Base-by-base conservation (phyloP, 2,329 filamentous ascomycete genomes). In the Amauroascus verrucosus region DNA sequence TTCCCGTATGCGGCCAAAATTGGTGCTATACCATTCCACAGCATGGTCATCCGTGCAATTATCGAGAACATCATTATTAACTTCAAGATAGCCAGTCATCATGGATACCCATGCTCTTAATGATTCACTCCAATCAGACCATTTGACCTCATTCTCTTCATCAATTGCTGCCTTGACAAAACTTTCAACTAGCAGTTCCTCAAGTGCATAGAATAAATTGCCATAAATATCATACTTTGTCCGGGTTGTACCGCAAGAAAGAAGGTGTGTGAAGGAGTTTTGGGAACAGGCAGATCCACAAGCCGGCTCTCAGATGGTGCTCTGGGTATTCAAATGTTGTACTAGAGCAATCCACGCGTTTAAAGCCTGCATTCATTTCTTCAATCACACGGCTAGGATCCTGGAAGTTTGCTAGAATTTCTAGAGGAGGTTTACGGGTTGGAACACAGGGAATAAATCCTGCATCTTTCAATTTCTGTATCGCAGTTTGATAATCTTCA, bases 1-100 rank as follows among this genome's bases (percentile, higher is more conserved):
- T 53, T 63, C 61, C n/a, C 35, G 56, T 18, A 59, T 60, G 52
- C 62, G 57, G 54, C 60, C 60, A 60, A 64, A 65, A 20, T 64
- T 59, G 41, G n/a, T 33, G 54, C 63, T 64, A 55, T 60, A 64
- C 61, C 62, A 65, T 47, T 57, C 56, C 52, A 62, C 59, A 56
- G 58, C 61, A 48, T 56, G 33, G 38, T 61, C 20, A 61, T 65
- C 61, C 11, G 14, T 33, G 58, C 62, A 64, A 48, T 57, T 14
- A 60, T 65, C 62, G 14, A 64, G 59, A 37, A 59, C 49, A 52
- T 62, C 58, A 46, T 63, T 64, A 32, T 63, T 40, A 33, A 63
- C 58, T 40, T 62, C 61, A 37, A 64, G 54, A 38, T 65, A 64
- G 38, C 57, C 59, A 54, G 48, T 54, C 59, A 64, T 64, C 57